phyloP scores from a whole-genome alignment of 805 yeast species.

The Candida xyloterini region DNA sequence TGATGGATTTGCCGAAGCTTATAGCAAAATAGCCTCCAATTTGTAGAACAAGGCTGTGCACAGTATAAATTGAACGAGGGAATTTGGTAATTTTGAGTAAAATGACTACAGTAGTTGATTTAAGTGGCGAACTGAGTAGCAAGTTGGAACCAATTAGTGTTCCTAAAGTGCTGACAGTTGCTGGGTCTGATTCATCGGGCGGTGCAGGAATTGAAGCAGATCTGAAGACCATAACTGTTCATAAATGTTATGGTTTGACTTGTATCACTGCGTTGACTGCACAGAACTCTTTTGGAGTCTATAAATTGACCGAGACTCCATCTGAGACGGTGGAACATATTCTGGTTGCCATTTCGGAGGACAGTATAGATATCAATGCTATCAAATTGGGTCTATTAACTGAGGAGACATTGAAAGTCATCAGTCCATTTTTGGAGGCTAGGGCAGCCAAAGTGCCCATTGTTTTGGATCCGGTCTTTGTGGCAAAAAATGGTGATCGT shows the following conservation, averaged over 20 bases:
- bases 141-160: conserved; percentile 16
- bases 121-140: conserved; percentile 6
- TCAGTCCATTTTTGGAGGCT: conserved; percentile 29
- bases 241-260: conserved; percentile 76
- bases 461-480: conserved; percentile 82
- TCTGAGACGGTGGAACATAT: conserved; percentile 44
- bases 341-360: conserved; percentile 55
- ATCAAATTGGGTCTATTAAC: conserved; percentile 80
- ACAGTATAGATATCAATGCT: conserved; percentile 56
- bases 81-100: not conserved
- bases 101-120: conserved; percentile 8
- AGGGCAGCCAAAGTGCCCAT: conserved; percentile 24
- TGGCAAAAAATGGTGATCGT: conserved; percentile 70
- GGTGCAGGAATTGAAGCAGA: conserved; percentile 96
- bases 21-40: conserved; percentile 20
- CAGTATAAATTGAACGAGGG: not conserved
- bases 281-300: conserved; percentile 61
- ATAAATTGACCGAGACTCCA: conserved; percentile 43
- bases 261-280: conserved; percentile 79
- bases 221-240: conserved; percentile 73
- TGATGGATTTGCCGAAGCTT: conserved; percentile 30
- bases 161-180: conserved; percentile 47
- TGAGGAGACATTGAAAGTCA: conserved; percentile 38
- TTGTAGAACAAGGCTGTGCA: conserved; percentile 13
- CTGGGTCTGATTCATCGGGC: conserved; percentile 86